Conservation (phyloP, 202 grass and related monocot genomes). For the Setaria italica region DNA sequence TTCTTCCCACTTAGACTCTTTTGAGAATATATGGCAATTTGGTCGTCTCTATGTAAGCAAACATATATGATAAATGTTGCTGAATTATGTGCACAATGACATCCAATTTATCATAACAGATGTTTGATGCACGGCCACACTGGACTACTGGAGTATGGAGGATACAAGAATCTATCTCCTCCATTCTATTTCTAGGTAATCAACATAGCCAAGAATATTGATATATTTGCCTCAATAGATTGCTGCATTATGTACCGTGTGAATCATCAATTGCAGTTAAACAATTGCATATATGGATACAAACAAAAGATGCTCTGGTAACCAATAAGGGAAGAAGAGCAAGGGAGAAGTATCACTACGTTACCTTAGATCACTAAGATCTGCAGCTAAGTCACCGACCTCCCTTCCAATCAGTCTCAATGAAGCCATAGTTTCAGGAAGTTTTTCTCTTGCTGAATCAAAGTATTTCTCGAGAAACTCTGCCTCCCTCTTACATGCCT, state of each 20-base stretch:
- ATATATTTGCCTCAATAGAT: not conserved
- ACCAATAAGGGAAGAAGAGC: conserved; percentile 15
- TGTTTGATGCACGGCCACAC: not conserved
- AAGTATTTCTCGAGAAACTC: conserved; percentile 75
- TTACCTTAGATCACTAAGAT: conserved; percentile 76
- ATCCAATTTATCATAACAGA: conserved; percentile 4
- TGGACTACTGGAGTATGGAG: not conserved
- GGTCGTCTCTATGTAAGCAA: conserved; percentile 9
- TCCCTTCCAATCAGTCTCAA: conserved; percentile 73
- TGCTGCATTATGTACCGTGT: not conserved
- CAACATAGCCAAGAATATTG: conserved; percentile 22
- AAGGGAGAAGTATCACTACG: conserved; percentile 23
- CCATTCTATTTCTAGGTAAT: conserved; percentile 7
- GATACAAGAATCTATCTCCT: not conserved
- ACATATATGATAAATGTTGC: not conserved
- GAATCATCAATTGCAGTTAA: not conserved
- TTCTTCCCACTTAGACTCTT: not conserved
- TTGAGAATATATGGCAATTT: not conserved
- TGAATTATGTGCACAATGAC: not conserved
- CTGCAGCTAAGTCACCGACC: conserved; percentile 64
- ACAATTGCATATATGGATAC: conserved; percentile 1
- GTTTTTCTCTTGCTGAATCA: conserved; percentile 56
- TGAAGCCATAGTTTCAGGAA: conserved; percentile 80
- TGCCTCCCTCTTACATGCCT: conserved; percentile 67
- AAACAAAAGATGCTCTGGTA: not conserved